Conservation (phyloP, 129 eudicot genomes). For the Pseudognaphalium luteoalbum region DNA sequence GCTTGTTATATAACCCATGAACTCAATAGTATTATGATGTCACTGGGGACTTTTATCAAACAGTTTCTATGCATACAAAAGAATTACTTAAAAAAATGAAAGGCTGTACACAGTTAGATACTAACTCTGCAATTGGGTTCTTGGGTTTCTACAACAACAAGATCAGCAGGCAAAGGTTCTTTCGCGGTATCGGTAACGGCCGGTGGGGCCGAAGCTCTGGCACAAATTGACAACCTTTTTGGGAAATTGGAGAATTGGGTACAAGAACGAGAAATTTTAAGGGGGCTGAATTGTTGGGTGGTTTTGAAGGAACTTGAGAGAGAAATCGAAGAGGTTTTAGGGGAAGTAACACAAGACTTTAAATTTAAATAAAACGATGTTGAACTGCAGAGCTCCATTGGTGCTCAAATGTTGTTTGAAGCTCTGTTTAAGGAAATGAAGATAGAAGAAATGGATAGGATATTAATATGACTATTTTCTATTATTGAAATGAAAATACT, state of each 20-base stretch:
- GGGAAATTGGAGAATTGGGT: slow-evolving; percentile 40
- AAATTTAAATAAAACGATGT: slow-evolving; percentile 36
- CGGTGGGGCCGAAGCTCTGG: slow-evolving; percentile 45
- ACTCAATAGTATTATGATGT: neutral
- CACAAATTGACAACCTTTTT: slow-evolving; percentile 26
- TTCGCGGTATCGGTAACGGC: slow-evolving; percentile 30
- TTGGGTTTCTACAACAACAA: slow-evolving; percentile 54
- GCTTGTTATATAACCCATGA: neutral
- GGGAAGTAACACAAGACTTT: slow-evolving; percentile 24
- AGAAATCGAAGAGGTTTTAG: slow-evolving; percentile 33
- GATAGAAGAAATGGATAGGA: slow-evolving; percentile 37
- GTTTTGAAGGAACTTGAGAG: slow-evolving; percentile 26
- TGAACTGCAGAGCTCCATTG: slow-evolving; percentile 63
- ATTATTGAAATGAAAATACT: too few species aligned
- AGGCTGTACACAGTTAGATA: neutral
- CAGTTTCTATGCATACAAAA: slow-evolving; percentile 23
- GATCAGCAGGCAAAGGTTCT: slow-evolving; percentile 81
- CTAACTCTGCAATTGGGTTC: slow-evolving; percentile 87
- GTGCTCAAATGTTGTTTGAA: slow-evolving; percentile 12
- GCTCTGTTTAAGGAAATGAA: slow-evolving; percentile 16
- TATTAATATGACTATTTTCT: neutral
- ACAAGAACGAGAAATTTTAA: slow-evolving; percentile 40
- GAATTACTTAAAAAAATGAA: neutral
- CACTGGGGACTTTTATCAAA: slow-evolving; percentile 30
- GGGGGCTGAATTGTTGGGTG: slow-evolving; percentile 25